phyloP scores from a whole-genome alignment of 2,329 filamentous ascomycete genomes.

The Hirsutella rhossiliensis region DNA sequence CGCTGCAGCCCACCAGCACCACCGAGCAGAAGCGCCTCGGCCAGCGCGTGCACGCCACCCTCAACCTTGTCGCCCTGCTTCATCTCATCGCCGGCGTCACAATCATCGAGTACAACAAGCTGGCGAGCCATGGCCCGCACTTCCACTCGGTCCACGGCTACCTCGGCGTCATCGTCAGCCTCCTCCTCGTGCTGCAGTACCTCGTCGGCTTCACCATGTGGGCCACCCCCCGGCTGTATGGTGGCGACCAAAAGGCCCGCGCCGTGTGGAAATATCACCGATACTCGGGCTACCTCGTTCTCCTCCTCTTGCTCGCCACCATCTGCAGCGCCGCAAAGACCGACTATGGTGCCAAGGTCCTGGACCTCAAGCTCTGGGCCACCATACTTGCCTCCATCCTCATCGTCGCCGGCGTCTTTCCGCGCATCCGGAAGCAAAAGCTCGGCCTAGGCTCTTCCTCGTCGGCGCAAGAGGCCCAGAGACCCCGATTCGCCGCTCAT shows the following conservation, averaged over 20 bases:
- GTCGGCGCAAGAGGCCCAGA: background rate
- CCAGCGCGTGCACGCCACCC: conserved; percentile 50
- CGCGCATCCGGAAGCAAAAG: conserved; percentile 74
- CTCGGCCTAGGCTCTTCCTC: background rate
- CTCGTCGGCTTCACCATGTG: conserved; percentile 75
- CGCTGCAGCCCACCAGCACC: conserved; percentile 80
- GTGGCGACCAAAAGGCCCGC: conserved; percentile 69
- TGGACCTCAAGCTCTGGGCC: conserved; percentile 68
- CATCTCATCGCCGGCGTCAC: conserved; percentile 52
- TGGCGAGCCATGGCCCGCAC: conserved; percentile 51
- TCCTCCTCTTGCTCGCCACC: conserved; percentile 61
- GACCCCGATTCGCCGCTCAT: background rate
- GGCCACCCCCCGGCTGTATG: conserved; percentile 61
- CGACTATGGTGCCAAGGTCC: conserved; percentile 53
- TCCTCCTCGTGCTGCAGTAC: conserved; percentile 60
- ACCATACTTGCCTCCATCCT: conserved; percentile 54
- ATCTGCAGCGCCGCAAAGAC: conserved; percentile 67
- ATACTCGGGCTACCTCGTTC: conserved; percentile 59
- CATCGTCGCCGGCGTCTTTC: conserved; percentile 58
- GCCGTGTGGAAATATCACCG: conserved; percentile 85
- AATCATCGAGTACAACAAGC: conserved; percentile 78
- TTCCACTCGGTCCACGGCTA: conserved; percentile 75
- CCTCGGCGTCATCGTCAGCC: conserved; percentile 66
- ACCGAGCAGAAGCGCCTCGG: conserved; percentile 56
- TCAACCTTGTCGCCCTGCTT: conserved; percentile 56